phyloP scores from a whole-genome alignment of 2,329 filamentous ascomycete genomes.

The Oidium heveae region DNA sequence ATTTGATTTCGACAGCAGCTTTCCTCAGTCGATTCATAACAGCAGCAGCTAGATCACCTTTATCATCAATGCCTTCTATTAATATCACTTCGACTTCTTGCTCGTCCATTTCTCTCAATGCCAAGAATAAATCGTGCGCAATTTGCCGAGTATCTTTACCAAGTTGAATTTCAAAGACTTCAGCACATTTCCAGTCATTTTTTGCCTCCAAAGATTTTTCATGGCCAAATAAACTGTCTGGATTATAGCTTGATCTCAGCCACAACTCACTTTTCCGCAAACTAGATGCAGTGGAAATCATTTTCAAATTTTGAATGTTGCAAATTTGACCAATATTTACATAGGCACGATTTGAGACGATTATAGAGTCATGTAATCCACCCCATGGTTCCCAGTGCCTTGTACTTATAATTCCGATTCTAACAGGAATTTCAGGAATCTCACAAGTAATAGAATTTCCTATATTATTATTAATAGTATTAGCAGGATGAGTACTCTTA shows the following conservation, averaged over 20 bases:
- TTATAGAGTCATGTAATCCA: conserved; percentile 4
- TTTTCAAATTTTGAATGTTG: background rate
- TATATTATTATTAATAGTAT: no score
- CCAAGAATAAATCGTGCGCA: conserved; percentile 69
- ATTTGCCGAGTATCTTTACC: conserved; percentile 48
- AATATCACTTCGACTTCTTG: conserved; percentile 60
- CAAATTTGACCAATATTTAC: background rate
- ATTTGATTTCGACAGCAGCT: conserved; percentile 29
- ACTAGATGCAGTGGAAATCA: no score
- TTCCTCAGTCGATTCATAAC: conserved; percentile 68
- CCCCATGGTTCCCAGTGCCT: conserved; percentile 15
- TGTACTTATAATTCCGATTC: conserved; percentile 18
- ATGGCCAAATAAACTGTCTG: background rate
- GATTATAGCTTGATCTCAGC: background rate
- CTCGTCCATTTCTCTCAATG: conserved; percentile 62
- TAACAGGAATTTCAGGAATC: conserved; percentile 1
- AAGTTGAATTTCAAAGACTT: conserved; percentile 39
- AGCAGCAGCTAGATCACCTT: conserved; percentile 61
- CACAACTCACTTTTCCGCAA: conserved; percentile 4
- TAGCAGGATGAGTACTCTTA: no score
- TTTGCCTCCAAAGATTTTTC: no score
- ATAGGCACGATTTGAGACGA: no score
- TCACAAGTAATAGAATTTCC: background rate
- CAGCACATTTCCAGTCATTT: conserved; percentile 1
- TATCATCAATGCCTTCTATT: conserved; percentile 65